Evolutionary conservation across 371 early-diverging fungal species (phyloP).

Genomic region (Lichtheimia hyalospora): DNA sequence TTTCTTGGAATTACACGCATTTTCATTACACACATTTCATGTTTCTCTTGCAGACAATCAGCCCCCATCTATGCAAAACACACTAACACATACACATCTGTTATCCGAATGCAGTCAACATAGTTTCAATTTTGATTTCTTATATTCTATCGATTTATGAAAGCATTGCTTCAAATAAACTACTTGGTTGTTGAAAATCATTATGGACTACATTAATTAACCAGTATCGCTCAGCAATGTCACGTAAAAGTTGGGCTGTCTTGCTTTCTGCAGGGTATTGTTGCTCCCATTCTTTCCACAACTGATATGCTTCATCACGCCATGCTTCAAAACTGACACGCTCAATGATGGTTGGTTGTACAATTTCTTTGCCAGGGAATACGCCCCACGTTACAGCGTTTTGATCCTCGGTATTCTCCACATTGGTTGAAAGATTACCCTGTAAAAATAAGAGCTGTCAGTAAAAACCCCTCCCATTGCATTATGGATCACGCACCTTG

Average conservation of each 20-base stretch:
- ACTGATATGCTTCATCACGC: slow-evolving; percentile 86
- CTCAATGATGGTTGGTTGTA: slow-evolving; percentile 94
- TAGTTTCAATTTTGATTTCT: background rate
- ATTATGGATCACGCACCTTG: slow-evolving; percentile 32
- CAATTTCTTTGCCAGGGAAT: slow-evolving; percentile 93
- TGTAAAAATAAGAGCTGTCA: slow-evolving; percentile 19
- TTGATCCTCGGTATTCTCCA: slow-evolving; percentile 36
- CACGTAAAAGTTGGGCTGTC: slow-evolving; percentile 57
- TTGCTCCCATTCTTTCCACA: slow-evolving; percentile 90
- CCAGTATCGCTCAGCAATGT: slow-evolving; percentile 76
- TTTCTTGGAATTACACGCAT: background rate
- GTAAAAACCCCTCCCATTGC: background rate
- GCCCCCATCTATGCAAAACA: no score
- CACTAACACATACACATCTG: no score
- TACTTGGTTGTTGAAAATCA: slow-evolving; percentile 68
- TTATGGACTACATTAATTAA: slow-evolving; percentile 92
- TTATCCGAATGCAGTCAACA: no score
- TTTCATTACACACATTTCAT: no score
- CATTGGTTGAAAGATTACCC: slow-evolving; percentile 77
- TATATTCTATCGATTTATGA: slow-evolving; percentile 18
- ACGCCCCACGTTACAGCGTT: slow-evolving; percentile 98
- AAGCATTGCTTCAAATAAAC: slow-evolving; percentile 52
- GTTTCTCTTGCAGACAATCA: no score
- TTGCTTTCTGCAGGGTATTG: slow-evolving; percentile 65
- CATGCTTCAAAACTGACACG: slow-evolving; percentile 87